Evolutionary conservation across 2,329 filamentous ascomycete species (phyloP).

Genomic region (Claviceps spartinae): DNA sequence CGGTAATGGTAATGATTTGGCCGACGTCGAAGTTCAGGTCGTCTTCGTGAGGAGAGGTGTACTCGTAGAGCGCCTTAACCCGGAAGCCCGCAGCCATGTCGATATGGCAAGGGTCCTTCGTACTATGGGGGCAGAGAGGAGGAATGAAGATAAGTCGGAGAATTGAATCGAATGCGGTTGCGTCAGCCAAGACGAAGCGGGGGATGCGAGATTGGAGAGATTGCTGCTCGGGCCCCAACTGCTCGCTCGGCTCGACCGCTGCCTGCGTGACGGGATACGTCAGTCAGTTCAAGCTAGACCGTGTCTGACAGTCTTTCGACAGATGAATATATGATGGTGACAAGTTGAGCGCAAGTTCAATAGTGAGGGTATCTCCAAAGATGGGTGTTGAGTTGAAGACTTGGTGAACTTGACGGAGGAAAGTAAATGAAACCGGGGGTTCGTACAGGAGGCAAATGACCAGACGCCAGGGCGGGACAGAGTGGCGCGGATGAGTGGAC

Average conservation of each 20-base stretch:
- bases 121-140: constrained; percentile 3
- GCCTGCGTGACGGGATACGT: neutral
- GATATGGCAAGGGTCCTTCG: constrained; percentile 10
- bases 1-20: constrained; percentile 87
- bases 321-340: neutral
- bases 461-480: neutral
- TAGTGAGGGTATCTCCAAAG: neutral
- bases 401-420: neutral
- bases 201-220: neutral
- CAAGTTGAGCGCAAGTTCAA: neutral
- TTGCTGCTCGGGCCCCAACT: neutral
- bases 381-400: neutral
- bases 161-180: constrained; percentile 3
- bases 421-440: neutral
- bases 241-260: neutral
- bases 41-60: constrained; percentile 83
- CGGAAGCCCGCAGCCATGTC: constrained; percentile 71
- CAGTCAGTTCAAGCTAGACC: neutral
- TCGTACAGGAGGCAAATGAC: neutral
- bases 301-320: neutral
- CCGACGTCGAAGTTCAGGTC: constrained; percentile 77
- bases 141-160: neutral
- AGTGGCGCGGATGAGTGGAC: neutral
- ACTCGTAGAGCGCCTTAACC: constrained; percentile 93
- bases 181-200: constrained; percentile 10